phyloP scores from a whole-genome alignment of 225 moss, liverwort and hornwort genomes.

The Anthoceros angustus region DNA sequence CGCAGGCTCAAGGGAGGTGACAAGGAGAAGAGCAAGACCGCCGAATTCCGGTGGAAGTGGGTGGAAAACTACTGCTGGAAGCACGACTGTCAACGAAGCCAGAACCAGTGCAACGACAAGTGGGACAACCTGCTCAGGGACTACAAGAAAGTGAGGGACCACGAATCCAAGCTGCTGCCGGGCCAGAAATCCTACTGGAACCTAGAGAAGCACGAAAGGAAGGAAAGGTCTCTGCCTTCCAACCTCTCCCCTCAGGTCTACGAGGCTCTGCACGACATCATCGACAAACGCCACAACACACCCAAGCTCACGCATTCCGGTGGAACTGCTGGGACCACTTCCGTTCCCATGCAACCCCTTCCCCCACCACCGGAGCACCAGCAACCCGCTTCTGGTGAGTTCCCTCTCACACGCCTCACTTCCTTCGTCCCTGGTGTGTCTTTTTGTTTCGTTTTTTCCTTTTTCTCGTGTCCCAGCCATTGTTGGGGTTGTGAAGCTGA shows the following conservation, averaged over 20 bases:
- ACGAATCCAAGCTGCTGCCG: conserved; percentile 3
- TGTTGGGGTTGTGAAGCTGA: not conserved
- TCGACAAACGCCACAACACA: conserved; percentile 5
- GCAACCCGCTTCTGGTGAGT: not conserved
- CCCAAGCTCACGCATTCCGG: conserved; percentile 6
- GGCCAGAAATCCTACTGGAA: conserved; percentile 8
- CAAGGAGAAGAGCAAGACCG: conserved; percentile 11
- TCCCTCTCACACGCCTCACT: not conserved
- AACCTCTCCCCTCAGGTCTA: conserved; percentile 7
- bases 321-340: not conserved
- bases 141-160: conserved; percentile 11
- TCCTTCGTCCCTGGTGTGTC: not conserved
- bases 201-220: conserved; percentile 10
- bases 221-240: conserved; percentile 8
- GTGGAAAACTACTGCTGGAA: conserved; percentile 12
- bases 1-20: conserved; percentile 9
- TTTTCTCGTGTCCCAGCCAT: not conserved
- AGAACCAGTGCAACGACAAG: conserved; percentile 13
- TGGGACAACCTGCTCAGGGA: conserved; percentile 11
- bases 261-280: conserved; percentile 9
- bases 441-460: not conserved
- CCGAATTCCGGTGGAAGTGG: conserved; percentile 14
- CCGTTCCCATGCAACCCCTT: conserved; percentile 1
- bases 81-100: conserved; percentile 9
- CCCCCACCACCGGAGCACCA: not conserved